These are phyloP conservation scores for Leccinum fuscescens DNA, from an alignment of 1,284 basidiomycete species.

Conservation along the genomic window DNA sequence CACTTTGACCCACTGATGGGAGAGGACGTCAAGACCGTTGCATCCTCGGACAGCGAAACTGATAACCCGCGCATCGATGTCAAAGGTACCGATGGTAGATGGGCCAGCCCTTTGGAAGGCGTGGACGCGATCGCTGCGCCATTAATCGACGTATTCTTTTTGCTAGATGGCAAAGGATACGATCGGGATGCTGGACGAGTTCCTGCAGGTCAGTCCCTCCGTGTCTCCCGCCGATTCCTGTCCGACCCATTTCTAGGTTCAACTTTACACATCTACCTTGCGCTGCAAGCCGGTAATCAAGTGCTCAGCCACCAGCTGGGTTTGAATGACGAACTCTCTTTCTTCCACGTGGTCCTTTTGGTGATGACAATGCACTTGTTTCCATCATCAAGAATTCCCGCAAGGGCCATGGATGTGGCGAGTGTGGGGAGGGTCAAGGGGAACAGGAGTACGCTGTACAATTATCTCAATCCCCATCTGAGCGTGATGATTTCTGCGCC, in stretches of 20 bases:
- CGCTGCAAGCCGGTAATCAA: slow-evolving; percentile 48
- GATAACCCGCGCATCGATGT: slow-evolving; percentile 5
- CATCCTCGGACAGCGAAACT: slow-evolving; percentile 9
- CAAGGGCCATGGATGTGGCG: slow-evolving; percentile 55
- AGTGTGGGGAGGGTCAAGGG: slow-evolving; percentile 83
- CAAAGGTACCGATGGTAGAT: slow-evolving; percentile 8
- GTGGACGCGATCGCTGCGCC: slow-evolving; percentile 58
- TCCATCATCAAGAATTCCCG: slow-evolving; percentile 46
- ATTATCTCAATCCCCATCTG: slow-evolving; percentile 88
- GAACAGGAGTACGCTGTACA: slow-evolving; percentile 88
- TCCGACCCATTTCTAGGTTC: slow-evolving; percentile 40
- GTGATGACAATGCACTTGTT: slow-evolving; percentile 51
- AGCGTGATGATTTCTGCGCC: slow-evolving; percentile 62
- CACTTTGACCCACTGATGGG: slow-evolving; percentile 81
- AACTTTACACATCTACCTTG: slow-evolving; percentile 61
- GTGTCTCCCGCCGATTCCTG: background rate
- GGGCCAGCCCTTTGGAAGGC: slow-evolving; percentile 45
- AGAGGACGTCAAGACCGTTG: slow-evolving; percentile 42
- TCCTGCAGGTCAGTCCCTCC: slow-evolving; percentile 47
- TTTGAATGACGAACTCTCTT: slow-evolving; percentile 42
- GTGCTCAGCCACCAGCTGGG: slow-evolving; percentile 58
- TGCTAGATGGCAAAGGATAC: slow-evolving; percentile 46
- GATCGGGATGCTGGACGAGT: slow-evolving; percentile 66
- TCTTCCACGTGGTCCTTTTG: slow-evolving; percentile 52
- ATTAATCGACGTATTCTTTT: slow-evolving; percentile 55